A percentile compares a stretch with the other conserved stretches of the same genome.
Evolutionary conservation across 2,329 filamentous ascomycete species (phyloP).

Genomic region (Cladosporium colombiae): DNA sequence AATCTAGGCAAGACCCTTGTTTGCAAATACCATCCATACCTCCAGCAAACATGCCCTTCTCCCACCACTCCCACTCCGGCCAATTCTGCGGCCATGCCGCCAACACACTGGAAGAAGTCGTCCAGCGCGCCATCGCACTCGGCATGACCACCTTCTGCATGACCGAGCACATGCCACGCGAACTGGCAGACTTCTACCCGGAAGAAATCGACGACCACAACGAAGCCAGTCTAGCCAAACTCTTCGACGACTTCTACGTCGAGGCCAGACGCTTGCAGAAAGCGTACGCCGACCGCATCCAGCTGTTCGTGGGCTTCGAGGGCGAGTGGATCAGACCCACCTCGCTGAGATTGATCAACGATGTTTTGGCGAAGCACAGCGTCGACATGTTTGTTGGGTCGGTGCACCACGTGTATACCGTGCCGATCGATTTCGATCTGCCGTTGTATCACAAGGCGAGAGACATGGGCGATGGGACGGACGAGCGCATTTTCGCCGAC

Average conservation of each 20-base stretch:
- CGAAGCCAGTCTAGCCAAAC: conserved; percentile 47
- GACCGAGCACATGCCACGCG: conserved; percentile 93
- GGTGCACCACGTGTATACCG: conserved; percentile 81
- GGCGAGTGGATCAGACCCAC: conserved; percentile 83
- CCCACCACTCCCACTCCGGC: conserved; percentile 96
- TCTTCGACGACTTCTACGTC: conserved; percentile 70
- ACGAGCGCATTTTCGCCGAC: conserved; percentile 73
- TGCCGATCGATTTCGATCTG: conserved; percentile 86
- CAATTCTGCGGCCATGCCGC: conserved; percentile 95
- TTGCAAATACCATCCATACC: not conserved
- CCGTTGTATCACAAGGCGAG: conserved; percentile 67
- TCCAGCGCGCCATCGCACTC: conserved; percentile 74
- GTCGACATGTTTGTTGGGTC: conserved; percentile 93
- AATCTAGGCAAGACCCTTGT: not conserved
- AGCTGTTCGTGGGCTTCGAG: conserved; percentile 87
- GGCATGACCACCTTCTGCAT: conserved; percentile 83
- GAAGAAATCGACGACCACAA: conserved; percentile 63
- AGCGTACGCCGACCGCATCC: conserved; percentile 69
- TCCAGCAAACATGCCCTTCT: conserved; percentile 74
- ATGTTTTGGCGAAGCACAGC: conserved; percentile 59
- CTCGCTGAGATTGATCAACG: conserved; percentile 60
- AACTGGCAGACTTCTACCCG: conserved; percentile 79
- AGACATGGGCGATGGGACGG: conserved; percentile 57
- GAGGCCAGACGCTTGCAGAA: conserved; percentile 74
- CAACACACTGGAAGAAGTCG: conserved; percentile 78